phyloP scores from a whole-genome alignment of 2,329 filamentous ascomycete genomes.

The Didymella pinodella region DNA sequence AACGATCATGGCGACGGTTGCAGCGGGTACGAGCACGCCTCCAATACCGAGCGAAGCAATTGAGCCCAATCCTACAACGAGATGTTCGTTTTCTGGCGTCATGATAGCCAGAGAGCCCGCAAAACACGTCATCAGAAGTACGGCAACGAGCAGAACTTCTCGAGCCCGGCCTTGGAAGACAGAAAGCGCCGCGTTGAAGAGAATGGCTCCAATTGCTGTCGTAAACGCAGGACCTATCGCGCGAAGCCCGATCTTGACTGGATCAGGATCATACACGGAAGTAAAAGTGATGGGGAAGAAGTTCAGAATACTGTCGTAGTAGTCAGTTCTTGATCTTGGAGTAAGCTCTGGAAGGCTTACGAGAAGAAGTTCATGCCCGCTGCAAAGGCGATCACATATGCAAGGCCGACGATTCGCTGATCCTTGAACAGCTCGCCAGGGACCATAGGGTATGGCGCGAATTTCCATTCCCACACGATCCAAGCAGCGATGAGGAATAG shows the following conservation, averaged over 20 bases:
- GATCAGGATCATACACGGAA: slow-evolving; percentile 40
- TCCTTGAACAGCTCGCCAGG: slow-evolving; percentile 48
- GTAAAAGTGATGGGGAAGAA: slow-evolving; percentile 45
- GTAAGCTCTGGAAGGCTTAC: background rate
- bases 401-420: slow-evolving; percentile 43
- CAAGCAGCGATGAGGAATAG: slow-evolving; percentile 46
- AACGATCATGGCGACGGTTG: slow-evolving; percentile 46
- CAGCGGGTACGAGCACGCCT: slow-evolving; percentile 47
- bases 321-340: background rate
- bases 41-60: slow-evolving; percentile 51
- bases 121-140: slow-evolving; percentile 45
- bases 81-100: slow-evolving; percentile 43
- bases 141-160: slow-evolving; percentile 42
- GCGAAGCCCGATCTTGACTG: slow-evolving; percentile 43
- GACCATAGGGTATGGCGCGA: slow-evolving; percentile 52
- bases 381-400: slow-evolving; percentile 47
- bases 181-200: slow-evolving; percentile 42
- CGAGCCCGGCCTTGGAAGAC: slow-evolving; percentile 34
- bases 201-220: slow-evolving; percentile 40
- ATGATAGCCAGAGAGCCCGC: slow-evolving; percentile 42
- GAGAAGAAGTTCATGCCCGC: slow-evolving; percentile 47
- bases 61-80: slow-evolving; percentile 40
- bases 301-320: slow-evolving; percentile 31
- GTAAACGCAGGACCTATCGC: slow-evolving; percentile 38
- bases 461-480: slow-evolving; percentile 50